Percentiles rank a stretch among this genome's conserved stretches.
Evolutionary conservation across 345 rosid species (phyloP).

Genomic region (Salix arbutifolia): DNA sequence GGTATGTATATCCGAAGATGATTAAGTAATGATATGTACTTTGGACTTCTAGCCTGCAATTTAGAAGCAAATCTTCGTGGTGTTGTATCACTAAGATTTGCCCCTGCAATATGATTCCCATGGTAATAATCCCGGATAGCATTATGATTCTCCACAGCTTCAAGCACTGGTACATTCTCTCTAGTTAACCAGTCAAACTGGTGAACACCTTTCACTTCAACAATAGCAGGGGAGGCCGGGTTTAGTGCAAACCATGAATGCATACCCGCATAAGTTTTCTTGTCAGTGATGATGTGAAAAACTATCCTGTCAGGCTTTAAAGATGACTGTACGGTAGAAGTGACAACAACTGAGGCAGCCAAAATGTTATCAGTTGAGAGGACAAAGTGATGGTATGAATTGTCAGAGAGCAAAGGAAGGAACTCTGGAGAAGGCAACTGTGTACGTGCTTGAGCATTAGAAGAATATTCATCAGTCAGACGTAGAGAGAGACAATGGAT

Average conservation of each 20-base stretch:
- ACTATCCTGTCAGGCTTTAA: slow-evolving; percentile 85
- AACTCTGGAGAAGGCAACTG: slow-evolving; percentile 98
- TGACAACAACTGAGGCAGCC: slow-evolving; percentile 98
- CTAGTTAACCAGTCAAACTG: slow-evolving; percentile 99
- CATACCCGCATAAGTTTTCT: slow-evolving; percentile 98
- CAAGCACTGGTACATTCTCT: slow-evolving; percentile 98
- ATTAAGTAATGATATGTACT: slow-evolving; percentile 97
- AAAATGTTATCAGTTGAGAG: slow-evolving; percentile 90
- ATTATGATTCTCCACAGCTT: slow-evolving; percentile 88
- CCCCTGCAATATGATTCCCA: slow-evolving; percentile 88
- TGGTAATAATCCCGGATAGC: slow-evolving; percentile 87
- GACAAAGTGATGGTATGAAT: slow-evolving; percentile 78
- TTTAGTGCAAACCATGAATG: slow-evolving; percentile 99
- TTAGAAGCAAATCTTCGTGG: slow-evolving; percentile 93
- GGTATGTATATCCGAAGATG: slow-evolving; percentile 97
- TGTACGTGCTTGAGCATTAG: slow-evolving; percentile 96
- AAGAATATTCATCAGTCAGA: slow-evolving; percentile 96
- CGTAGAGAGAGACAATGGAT: slow-evolving; percentile 93
- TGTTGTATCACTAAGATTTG: slow-evolving; percentile 73
- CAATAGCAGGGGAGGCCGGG: slow-evolving; percentile 76
- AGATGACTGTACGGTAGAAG: slow-evolving; percentile 83
- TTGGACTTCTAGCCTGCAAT: slow-evolving; percentile 96
- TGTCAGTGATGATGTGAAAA: slow-evolving; percentile 94
- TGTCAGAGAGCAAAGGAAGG: slow-evolving; percentile 90
- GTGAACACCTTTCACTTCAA: slow-evolving; percentile 95